Evolutionary conservation across 352 stramenopile species (phyloP), one percentile per base, ranked within the genome.

Genomic region (Synura sp.): DNA sequence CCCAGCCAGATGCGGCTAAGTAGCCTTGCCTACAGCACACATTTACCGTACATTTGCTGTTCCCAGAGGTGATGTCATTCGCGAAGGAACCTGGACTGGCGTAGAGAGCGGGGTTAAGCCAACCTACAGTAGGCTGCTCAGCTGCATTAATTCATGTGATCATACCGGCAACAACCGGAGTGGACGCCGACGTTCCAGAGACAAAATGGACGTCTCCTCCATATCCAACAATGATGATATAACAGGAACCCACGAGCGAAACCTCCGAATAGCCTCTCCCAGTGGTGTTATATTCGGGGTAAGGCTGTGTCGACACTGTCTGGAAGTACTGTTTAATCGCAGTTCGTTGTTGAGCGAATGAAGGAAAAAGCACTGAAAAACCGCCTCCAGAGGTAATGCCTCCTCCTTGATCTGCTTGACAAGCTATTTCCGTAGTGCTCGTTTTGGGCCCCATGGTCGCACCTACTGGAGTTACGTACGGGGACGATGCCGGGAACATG

Each of bases 381-480:
- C 91, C 91, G n/a, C 91, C 90, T 33, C 90, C 90, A 9, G 81
- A 85, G 0, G 90, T 94, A 80, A 95, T 93, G 67, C 90, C 84
- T 4, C 5, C 69, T 73, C 79, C 25, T 29, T 85, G 88, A 0
- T 88, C 87, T 3, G 86, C 82, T 93, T 87, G 75, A 94, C 79
- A 83, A 89, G 91, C 75, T 90, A 92, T 3, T 81, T 82, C n/a
- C 86, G 82, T 0, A 71, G 63, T 17, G 86, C 78, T 0, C 77
- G 27, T 0, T 44, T 25, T n/a, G 57, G 77, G 19, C 59, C 84
- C 79, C 87, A 92, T 92, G 22, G 91, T 95, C 1, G 89, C 91
- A 25, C 91, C 91, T 12, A 96, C 91, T 0, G 90, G 86, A 0
- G 90, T 95, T 77, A 96, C 88, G 82, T 95, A 96, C 7, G 91